phyloP scores from a whole-genome alignment of 2,329 filamentous ascomycete genomes.

The Talaromyces sp. region DNA sequence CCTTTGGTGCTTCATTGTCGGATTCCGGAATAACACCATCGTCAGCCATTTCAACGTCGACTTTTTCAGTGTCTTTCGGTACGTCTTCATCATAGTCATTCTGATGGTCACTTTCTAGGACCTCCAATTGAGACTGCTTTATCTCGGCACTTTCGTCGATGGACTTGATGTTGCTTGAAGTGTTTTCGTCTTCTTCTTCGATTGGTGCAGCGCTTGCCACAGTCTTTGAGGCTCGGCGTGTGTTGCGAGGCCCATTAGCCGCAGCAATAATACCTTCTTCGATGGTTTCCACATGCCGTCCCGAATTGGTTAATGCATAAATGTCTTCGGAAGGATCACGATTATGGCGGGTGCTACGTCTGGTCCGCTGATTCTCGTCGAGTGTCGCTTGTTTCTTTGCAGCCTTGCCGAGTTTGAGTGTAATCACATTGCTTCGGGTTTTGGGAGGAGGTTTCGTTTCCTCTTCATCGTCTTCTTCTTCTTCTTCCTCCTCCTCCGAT shows the following conservation, averaged over 20 bases:
- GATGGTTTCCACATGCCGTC: constrained; percentile 56
- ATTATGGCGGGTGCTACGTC: constrained; percentile 60
- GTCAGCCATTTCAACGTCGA: constrained; percentile 38
- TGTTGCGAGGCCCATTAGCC: constrained; percentile 47
- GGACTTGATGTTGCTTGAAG: constrained; percentile 24
- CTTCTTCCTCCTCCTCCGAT: constrained; percentile 31
- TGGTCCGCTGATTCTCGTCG: constrained; percentile 30
- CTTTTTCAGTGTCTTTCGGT: constrained; percentile 27
- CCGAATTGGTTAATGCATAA: constrained; percentile 59
- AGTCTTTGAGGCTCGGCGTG: constrained; percentile 32
- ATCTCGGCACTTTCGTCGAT: constrained; percentile 48
- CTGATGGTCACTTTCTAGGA: constrained; percentile 44
- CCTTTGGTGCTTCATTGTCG: constrained; percentile 38
- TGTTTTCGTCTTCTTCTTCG: constrained; percentile 30
- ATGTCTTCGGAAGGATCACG: constrained; percentile 58
- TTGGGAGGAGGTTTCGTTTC: constrained; percentile 24
- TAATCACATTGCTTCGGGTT: constrained; percentile 30
- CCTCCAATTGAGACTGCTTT: constrained; percentile 43
- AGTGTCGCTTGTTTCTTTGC: constrained; percentile 30
- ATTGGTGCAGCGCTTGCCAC: constrained; percentile 44
- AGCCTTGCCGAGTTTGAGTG: constrained; percentile 32
- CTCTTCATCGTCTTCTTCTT: constrained; percentile 31
- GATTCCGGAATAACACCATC: constrained; percentile 44
- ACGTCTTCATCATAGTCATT: constrained; percentile 35
- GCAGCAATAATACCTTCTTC: constrained; percentile 49